These are phyloP conservation scores for Picea glauca DNA, from an alignment of 75 land plant species.

Conservation along the genomic window DNA sequence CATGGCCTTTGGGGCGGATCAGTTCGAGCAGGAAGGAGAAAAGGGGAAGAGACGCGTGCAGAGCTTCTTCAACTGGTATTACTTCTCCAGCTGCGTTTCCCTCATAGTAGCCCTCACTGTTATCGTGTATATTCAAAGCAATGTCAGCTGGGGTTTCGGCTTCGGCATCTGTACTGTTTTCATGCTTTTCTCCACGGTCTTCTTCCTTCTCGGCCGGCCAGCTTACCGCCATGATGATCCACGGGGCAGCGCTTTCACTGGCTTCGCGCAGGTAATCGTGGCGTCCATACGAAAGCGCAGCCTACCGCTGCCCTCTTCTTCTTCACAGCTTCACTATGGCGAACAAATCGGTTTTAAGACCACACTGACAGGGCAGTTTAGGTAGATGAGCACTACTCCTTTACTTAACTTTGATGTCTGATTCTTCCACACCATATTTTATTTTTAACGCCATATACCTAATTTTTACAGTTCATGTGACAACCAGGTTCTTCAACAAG, in stretches of 20 bases:
- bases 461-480: no score
- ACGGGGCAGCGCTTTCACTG: slow-evolving; percentile 32
- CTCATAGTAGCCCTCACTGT: slow-evolving; percentile 15
- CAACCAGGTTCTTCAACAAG: not conserved
- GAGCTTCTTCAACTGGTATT: slow-evolving; percentile 38
- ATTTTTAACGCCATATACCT: no score
- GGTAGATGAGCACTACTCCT: not conserved
- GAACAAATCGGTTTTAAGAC: slow-evolving; percentile 3
- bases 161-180: slow-evolving; percentile 33
- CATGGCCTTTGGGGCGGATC: slow-evolving; percentile 32
- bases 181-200: slow-evolving; percentile 20
- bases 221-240: slow-evolving; percentile 14
- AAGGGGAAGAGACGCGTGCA: not conserved
- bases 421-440: no score
- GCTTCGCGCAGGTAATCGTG: slow-evolving; percentile 28
- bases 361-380: not conserved
- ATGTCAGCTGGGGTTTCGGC: slow-evolving; percentile 35
- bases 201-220: slow-evolving; percentile 22
- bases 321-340: slow-evolving; percentile 13
- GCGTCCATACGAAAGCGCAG: slow-evolving; percentile 27
- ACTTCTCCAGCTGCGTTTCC: slow-evolving; percentile 2
- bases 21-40: slow-evolving; percentile 15
- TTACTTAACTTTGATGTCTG: no score
- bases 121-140: slow-evolving; percentile 32
- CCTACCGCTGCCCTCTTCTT: slow-evolving; percentile 1